These are phyloP conservation scores for Colletotrichum truncatum DNA, from an alignment of 2,329 filamentous ascomycete species.

Conservation along the genomic window DNA sequence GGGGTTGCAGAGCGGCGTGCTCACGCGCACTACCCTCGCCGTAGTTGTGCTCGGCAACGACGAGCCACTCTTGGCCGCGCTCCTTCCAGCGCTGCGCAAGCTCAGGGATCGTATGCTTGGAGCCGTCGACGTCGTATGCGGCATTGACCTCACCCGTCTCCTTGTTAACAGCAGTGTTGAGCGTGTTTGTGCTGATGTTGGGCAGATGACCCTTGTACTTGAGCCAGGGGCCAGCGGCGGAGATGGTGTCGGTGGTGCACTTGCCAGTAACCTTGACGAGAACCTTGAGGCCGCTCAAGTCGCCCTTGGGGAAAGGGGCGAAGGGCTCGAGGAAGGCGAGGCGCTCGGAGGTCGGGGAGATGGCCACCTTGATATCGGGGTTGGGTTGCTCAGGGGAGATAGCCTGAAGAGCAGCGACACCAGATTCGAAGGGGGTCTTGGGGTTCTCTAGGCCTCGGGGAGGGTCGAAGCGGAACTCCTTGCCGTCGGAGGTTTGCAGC, in stretches of 20 bases:
- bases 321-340: constrained; percentile 94
- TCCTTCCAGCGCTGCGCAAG: constrained; percentile 86
- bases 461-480: constrained; percentile 85
- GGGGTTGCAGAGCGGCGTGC: constrained; percentile 88
- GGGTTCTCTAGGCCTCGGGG: constrained; percentile 76
- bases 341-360: constrained; percentile 88
- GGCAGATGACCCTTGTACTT: constrained; percentile 99
- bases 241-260: constrained; percentile 99
- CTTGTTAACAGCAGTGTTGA: constrained; percentile 93
- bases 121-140: constrained; percentile 87
- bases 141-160: constrained; percentile 92
- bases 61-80: constrained; percentile 82
- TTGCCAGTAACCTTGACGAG: constrained; percentile 97
- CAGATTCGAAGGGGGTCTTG: constrained; percentile 75
- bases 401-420: constrained; percentile 78
- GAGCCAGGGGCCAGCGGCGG: constrained; percentile 94
- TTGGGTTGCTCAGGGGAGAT: constrained; percentile 69
- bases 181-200: constrained; percentile 97
- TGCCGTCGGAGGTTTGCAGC: constrained; percentile 81
- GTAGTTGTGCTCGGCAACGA: constrained; percentile 98
- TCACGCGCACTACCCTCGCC: constrained; percentile 90
- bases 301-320: constrained; percentile 78
- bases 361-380: constrained; percentile 74
- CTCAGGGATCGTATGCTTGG: constrained; percentile 81
- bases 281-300: constrained; percentile 82